Evolutionary conservation across 345 rosid species (phyloP), one percentile per base, ranked within the genome.

Genomic region (Acer saccharum): DNA sequence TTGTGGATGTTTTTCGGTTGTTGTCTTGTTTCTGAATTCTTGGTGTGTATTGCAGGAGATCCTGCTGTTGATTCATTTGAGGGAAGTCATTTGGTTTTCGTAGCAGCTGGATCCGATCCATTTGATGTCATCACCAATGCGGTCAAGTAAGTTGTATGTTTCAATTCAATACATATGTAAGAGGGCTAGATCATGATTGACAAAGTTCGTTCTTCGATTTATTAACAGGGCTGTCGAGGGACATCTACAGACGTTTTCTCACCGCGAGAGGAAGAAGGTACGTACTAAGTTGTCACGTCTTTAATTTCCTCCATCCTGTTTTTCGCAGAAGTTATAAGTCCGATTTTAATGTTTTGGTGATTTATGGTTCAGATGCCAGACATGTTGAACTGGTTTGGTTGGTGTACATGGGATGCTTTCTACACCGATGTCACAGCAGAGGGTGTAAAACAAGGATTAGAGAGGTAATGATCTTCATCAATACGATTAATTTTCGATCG

Each of bases 361-460:
- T 82, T 68, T 7, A 3, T 75, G 63, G 23, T 70, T 76, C 75
- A 89, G 91, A 88, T 85, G 89, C 95, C 90, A 0, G 90, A 89
- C 77, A 84, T 88, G 89, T 81, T 91, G 80, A 89, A 91, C 71
- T 91, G 92, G 92, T 91, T 89, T 81, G 92, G 95, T 29, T 91
- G 95, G 95, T 91, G 91, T 65, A 91, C 92, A 39, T 91, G 95
- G 92, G 95, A 91, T 80, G 95, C 92, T 75, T 89, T 89, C 80
- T 88, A 91, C 77, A 89, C 91, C 12, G 84, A 91, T 20, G 90
- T 91, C 70, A 88, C 86, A 35, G 82, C 88, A 9, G 87, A 86
- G 72, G 92, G 87, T 9, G 87, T 89, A 52, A 89, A 85, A 72
- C 82, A 84, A 86, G 92, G 94, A 46, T 68, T 91, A 55, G 83